These are phyloP conservation scores for Geranium rotundifolium DNA, from an alignment of 345 rosid species.

Conservation along the genomic window DNA sequence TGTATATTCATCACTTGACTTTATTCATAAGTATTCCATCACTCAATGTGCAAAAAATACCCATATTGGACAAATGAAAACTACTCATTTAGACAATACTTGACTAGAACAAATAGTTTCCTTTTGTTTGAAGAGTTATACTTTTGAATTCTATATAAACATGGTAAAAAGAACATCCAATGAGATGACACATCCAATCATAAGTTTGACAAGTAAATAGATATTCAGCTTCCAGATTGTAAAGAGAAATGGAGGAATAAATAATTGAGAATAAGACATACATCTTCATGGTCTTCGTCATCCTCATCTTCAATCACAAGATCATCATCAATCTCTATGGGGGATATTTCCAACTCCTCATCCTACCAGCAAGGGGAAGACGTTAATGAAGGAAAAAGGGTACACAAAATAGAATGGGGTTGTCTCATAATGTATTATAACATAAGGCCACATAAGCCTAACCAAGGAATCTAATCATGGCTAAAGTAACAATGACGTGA, in stretches of 20 bases:
- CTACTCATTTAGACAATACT: too few relatives aligned
- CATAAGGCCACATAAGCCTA: too few relatives aligned
- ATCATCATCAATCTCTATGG: conserved; percentile 86
- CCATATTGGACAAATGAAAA: too few relatives aligned
- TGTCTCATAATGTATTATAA: too few relatives aligned
- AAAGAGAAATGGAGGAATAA: neutral
- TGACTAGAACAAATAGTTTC: too few relatives aligned
- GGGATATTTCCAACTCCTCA: conserved; percentile 84
- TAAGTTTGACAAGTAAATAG: neutral
- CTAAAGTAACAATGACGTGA: neutral
- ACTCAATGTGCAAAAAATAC: too few relatives aligned
- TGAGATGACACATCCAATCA: neutral
- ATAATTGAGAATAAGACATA: conserved; percentile 21
- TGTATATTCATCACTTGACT: too few relatives aligned
- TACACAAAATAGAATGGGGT: too few relatives aligned
- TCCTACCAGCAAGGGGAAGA: conserved; percentile 37
- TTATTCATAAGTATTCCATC: too few relatives aligned
- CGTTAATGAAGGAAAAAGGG: neutral
- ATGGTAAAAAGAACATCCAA: too few relatives aligned
- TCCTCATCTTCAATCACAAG: conserved; percentile 95
- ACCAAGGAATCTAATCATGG: neutral
- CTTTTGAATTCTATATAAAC: too few relatives aligned
- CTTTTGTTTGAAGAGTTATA: too few relatives aligned
- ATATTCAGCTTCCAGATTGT: neutral
- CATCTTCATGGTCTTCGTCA: conserved; percentile 88